These are phyloP conservation scores for Ophiostoma himal-ulmi DNA, from an alignment of 2,329 filamentous ascomycete species.

Conservation along the genomic window DNA sequence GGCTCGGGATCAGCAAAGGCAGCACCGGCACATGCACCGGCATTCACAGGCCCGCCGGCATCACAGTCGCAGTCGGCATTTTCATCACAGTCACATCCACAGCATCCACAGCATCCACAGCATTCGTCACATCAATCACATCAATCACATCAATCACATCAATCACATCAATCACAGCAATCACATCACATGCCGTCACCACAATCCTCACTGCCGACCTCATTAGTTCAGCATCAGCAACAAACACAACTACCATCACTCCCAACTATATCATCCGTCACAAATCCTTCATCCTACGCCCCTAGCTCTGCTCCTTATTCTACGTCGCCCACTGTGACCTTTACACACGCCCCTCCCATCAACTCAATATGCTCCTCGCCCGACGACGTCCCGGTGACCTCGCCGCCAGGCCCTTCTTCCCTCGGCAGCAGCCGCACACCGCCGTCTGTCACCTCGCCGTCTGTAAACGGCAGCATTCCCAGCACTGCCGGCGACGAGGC, in stretches of 20 bases:
- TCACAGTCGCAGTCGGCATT: neutral
- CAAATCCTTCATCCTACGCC: neutral
- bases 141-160: neutral
- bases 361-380: slow-evolving; percentile 11
- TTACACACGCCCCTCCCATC: neutral
- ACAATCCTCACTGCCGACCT: neutral
- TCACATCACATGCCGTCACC: neutral
- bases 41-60: neutral
- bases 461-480: neutral
- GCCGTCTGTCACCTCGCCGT: slow-evolving; percentile 2
- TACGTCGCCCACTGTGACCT: neutral
- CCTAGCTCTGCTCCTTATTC: neutral
- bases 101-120: neutral
- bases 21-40: neutral
- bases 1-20: neutral
- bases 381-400: neutral
- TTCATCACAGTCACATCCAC: slow-evolving; percentile 7
- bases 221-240: slow-evolving; percentile 6
- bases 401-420: neutral
- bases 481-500: slow-evolving; percentile 11
- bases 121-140: neutral
- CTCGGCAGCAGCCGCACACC: slow-evolving; percentile 4
- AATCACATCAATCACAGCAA: neutral
- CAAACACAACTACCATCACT: slow-evolving; percentile 3
- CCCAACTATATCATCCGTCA: neutral